Evolutionary conservation across 2,329 filamentous ascomycete species (phyloP).

Genomic region (Penicillium sp.): DNA sequence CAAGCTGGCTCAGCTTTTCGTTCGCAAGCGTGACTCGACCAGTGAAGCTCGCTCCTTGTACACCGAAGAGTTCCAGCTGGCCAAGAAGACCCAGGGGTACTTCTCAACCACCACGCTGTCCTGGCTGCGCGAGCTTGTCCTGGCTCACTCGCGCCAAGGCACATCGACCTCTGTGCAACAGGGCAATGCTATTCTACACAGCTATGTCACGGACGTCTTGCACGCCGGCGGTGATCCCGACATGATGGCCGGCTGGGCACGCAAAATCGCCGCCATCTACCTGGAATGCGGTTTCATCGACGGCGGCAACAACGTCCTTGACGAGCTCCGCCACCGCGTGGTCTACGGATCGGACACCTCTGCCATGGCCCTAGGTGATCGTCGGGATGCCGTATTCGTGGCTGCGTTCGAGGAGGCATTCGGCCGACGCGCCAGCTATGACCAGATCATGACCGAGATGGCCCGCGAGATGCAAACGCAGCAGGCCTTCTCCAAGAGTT

Average conservation of each 20-base stretch:
- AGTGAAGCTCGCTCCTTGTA: constrained; percentile 42
- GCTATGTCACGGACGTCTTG: constrained; percentile 45
- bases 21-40: constrained; percentile 40
- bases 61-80: constrained; percentile 45
- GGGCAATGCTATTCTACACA: constrained; percentile 42
- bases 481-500: constrained; percentile 36
- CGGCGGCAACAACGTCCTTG: constrained; percentile 43
- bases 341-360: constrained; percentile 44
- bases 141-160: constrained; percentile 42
- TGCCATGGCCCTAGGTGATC: constrained; percentile 30
- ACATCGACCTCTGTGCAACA: constrained; percentile 40
- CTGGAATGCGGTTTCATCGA: constrained; percentile 43
- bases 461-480: constrained; percentile 45
- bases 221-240: constrained; percentile 42
- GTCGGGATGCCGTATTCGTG: constrained; percentile 46
- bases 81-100: constrained; percentile 46
- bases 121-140: constrained; percentile 45
- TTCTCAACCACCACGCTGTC: constrained; percentile 48
- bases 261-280: constrained; percentile 48
- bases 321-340: constrained; percentile 52
- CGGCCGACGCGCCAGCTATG: constrained; percentile 35
- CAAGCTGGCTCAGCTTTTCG: constrained; percentile 50
- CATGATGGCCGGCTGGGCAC: constrained; percentile 47
- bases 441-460: constrained; percentile 45
- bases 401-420: constrained; percentile 47